These are phyloP conservation scores for Xylaria sp. DNA, from an alignment of 2,329 filamentous ascomycete species.

Conservation along the genomic window DNA sequence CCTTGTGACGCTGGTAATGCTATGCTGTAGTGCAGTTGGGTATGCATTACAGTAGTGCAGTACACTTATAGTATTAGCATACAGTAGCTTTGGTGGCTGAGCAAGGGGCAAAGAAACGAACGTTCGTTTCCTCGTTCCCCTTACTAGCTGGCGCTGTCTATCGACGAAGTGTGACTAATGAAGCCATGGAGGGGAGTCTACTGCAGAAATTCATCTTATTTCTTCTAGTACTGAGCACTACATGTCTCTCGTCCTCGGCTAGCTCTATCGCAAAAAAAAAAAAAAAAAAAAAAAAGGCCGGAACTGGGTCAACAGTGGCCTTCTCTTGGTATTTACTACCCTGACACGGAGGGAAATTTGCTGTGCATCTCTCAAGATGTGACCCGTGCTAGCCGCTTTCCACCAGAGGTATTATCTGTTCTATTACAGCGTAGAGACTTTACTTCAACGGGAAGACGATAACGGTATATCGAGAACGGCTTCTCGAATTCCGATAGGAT, in stretches of 20 bases:
- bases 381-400: conserved; percentile 7
- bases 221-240: conserved; percentile 8
- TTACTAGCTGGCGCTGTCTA: conserved; percentile 12
- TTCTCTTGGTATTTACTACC: not conserved
- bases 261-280: not conserved
- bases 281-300: too few species aligned
- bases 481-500: conserved; percentile 10
- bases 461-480: not conserved
- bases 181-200: conserved; percentile 10
- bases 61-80: conserved; percentile 1
- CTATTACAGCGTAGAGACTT: not conserved
- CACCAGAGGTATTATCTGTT: not conserved
- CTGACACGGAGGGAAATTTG: conserved; percentile 8
- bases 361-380: conserved; percentile 19
- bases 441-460: conserved; percentile 13
- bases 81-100: conserved; percentile 28
- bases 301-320: not conserved
- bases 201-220: conserved; percentile 28
- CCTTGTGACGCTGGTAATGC: conserved; percentile 19
- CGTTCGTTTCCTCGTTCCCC: conserved; percentile 2
- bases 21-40: conserved; percentile 6
- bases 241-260: conserved; percentile 13
- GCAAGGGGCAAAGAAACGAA: conserved; percentile 3
- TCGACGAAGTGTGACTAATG: conserved; percentile 19
- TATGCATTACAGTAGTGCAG: not conserved